phyloP scores from a whole-genome alignment of 208 protist species.

The Willaertia magna region DNA sequence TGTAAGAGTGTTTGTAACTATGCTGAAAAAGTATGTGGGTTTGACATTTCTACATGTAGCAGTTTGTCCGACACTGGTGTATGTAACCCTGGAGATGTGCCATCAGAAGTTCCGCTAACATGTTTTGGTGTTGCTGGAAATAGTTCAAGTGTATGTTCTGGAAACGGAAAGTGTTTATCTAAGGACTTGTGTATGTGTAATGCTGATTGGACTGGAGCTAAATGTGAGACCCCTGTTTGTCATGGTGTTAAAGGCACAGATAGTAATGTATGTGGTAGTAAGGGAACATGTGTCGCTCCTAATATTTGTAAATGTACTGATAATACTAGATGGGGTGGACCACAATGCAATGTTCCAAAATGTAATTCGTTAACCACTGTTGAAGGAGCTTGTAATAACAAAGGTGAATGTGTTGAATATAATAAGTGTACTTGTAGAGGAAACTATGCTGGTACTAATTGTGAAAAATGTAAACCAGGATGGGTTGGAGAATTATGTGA shows the following conservation, averaged over 20 bases:
- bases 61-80: too few relatives aligned
- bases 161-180: not conserved
- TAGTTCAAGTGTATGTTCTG: not conserved
- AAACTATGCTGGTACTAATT: not conserved
- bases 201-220: not conserved
- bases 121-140: too few relatives aligned
- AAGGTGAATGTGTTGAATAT: not conserved
- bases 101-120: too few relatives aligned
- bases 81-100: too few relatives aligned
- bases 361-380: not conserved
- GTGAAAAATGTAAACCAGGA: not conserved
- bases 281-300: not conserved
- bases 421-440: not conserved
- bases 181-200: not conserved
- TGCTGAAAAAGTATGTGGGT: too few relatives aligned
- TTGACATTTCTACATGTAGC: too few relatives aligned
- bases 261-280: not conserved
- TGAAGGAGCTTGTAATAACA: not conserved
- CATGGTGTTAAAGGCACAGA: not conserved
- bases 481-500: not conserved
- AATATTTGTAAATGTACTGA: not conserved
- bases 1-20: too few relatives aligned
- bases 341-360: not conserved
- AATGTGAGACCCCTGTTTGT: not conserved
- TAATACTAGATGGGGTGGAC: not conserved